Evolutionary conservation across 805 yeast genomes (phyloP).

Genomic region (Starmerella etchellsii): DNA sequence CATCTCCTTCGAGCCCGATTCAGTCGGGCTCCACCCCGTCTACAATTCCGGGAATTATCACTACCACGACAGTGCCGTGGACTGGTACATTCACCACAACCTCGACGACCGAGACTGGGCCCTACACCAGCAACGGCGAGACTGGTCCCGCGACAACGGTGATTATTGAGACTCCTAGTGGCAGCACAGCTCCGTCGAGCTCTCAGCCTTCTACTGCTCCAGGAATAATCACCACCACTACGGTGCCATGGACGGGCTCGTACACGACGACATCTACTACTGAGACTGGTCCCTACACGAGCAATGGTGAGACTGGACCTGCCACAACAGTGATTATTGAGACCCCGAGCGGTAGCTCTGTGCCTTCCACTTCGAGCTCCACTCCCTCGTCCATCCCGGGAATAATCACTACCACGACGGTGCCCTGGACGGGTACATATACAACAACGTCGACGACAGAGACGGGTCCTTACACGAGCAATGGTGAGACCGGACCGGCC

Average conservation of each 20-base stretch:
- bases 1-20: no score
- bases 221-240: background rate
- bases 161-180: background rate
- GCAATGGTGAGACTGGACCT: background rate
- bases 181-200: background rate
- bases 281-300: background rate
- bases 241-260: background rate
- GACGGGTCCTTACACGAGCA: background rate
- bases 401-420: background rate
- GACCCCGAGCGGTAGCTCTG: background rate
- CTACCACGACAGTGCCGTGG: background rate
- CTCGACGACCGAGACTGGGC: background rate
- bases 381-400: background rate
- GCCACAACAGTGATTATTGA: no score
- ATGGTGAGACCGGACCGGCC: background rate
- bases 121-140: background rate
- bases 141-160: background rate
- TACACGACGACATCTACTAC: background rate
- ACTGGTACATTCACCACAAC: background rate
- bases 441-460: background rate
- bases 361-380: background rate
- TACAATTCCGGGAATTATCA: background rate
- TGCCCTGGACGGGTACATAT: background rate
- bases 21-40: no score
- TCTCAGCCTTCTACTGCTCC: background rate